Conservation (phyloP, 116 monocot species). For the Phalaenopsis hybrid region DNA sequence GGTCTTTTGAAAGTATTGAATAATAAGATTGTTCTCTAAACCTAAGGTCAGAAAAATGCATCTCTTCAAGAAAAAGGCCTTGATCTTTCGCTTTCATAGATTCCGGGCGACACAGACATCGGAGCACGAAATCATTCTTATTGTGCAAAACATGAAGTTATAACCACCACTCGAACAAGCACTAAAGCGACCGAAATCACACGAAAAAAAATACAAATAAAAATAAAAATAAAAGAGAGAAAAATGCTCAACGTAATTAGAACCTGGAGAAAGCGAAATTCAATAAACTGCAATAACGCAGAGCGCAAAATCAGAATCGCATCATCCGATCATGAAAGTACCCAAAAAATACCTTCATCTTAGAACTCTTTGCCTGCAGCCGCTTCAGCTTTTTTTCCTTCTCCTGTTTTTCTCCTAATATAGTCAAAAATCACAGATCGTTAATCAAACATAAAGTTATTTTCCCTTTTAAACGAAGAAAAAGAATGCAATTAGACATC, state of each 20-base stretch:
- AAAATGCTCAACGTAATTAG: not conserved
- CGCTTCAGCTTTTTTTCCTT: constrained; percentile 59
- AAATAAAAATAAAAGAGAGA: too few relatives aligned
- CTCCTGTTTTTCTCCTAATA: constrained; percentile 65
- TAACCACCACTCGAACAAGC: not conserved
- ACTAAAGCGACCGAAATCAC: not conserved
- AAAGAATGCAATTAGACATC: not conserved
- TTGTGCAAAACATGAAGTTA: not conserved
- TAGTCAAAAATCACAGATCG: not conserved
- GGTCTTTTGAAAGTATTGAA: too few relatives aligned
- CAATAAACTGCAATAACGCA: not conserved
- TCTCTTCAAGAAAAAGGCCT: too few relatives aligned
- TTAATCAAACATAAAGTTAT: not conserved
- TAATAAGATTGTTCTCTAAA: too few relatives aligned
- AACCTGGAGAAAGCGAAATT: not conserved
- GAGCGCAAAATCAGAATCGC: not conserved
- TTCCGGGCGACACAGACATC: not conserved
- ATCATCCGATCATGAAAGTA: too few relatives aligned
- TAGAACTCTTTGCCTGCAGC: constrained; percentile 70
- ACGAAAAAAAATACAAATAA: not conserved
- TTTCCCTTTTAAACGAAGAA: not conserved
- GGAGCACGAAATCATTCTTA: not conserved
- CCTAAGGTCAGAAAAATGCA: too few relatives aligned
- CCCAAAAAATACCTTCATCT: constrained; percentile 71
- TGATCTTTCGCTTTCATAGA: not conserved